Evolutionary conservation across 305 asterid species (phyloP).

Genomic region (Fraxinus platypoda): DNA sequence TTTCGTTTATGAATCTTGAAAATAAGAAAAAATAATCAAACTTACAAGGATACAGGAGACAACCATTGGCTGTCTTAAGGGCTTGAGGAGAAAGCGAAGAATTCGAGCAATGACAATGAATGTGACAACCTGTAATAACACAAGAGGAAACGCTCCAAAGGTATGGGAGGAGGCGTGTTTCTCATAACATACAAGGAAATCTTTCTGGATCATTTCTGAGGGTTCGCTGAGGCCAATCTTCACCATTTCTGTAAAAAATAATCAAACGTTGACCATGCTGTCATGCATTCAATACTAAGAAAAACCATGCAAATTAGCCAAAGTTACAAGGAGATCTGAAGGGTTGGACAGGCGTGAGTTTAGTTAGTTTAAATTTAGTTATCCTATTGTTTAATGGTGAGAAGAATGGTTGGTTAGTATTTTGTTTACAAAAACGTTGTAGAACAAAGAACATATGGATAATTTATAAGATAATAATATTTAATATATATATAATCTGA

Average conservation of each 20-base stretch:
- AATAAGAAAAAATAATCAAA: not conserved
- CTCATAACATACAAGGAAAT: conserved; percentile 32
- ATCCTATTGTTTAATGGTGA: not conserved
- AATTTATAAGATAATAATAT: not conserved
- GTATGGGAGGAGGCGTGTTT: conserved; percentile 23
- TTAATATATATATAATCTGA: no score
- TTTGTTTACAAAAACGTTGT: not conserved
- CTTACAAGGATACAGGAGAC: conserved; percentile 67
- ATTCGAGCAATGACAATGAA: conserved; percentile 35
- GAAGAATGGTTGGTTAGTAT: not conserved
- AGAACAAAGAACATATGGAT: not conserved
- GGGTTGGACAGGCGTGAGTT: conserved; percentile 38
- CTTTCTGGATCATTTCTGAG: not conserved
- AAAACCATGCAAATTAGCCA: not conserved
- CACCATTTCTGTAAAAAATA: conserved; percentile 13
- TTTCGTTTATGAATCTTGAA: not conserved
- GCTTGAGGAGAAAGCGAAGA: conserved; percentile 57
- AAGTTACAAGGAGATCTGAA: conserved; percentile 19
- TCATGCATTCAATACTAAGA: conserved; percentile 14
- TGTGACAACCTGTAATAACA: conserved; percentile 39
- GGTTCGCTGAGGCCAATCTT: not conserved
- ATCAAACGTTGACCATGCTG: not conserved
- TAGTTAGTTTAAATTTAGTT: conserved; percentile 19
- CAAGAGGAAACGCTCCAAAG: conserved; percentile 54
- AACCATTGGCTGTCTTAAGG: conserved; percentile 65